A percentile compares a stretch with the other conserved stretches of the same genome.
Evolutionary conservation across 1,139 yeast genomes (phyloP).

Genomic region (Nakaseomyces delphensis): DNA sequence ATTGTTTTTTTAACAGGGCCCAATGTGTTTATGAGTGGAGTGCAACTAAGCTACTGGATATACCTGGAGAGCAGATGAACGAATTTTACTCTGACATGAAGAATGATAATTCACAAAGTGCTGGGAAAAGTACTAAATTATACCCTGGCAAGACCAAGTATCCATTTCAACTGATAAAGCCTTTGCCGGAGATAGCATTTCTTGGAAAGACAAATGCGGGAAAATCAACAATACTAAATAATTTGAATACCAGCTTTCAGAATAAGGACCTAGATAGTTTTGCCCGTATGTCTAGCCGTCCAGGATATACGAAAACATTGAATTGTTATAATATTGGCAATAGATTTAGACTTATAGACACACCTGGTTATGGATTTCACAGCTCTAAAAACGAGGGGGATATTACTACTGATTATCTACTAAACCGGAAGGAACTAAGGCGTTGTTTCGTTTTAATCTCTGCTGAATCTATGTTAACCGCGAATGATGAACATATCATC

Average conservation of each 20-base stretch:
- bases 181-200: conserved; percentile 59
- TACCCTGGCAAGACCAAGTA: conserved; percentile 22
- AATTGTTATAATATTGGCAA: conserved; percentile 64
- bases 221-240: conserved; percentile 66
- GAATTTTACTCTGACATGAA: conserved; percentile 6
- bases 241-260: conserved; percentile 35
- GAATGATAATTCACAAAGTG: not conserved
- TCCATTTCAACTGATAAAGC: conserved; percentile 21
- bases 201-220: conserved; percentile 82
- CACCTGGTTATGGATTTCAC: conserved; percentile 78
- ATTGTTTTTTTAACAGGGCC: conserved; percentile 40
- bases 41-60: conserved; percentile 40
- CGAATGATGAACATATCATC: conserved; percentile 47
- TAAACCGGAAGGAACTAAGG: conserved; percentile 43
- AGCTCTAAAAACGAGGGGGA: conserved; percentile 60
- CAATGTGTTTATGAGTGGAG: conserved; percentile 52
- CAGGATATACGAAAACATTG: conserved; percentile 72
- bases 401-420: conserved; percentile 53
- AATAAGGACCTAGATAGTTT: conserved; percentile 32
- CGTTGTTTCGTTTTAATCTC: conserved; percentile 57
- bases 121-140: conserved; percentile 4
- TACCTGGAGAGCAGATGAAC: conserved; percentile 49
- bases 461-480: conserved; percentile 47
- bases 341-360: conserved; percentile 58
- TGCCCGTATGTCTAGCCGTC: conserved; percentile 51